Conservation (phyloP, 305 asterid genomes). For the Fraxinus ornus region DNA sequence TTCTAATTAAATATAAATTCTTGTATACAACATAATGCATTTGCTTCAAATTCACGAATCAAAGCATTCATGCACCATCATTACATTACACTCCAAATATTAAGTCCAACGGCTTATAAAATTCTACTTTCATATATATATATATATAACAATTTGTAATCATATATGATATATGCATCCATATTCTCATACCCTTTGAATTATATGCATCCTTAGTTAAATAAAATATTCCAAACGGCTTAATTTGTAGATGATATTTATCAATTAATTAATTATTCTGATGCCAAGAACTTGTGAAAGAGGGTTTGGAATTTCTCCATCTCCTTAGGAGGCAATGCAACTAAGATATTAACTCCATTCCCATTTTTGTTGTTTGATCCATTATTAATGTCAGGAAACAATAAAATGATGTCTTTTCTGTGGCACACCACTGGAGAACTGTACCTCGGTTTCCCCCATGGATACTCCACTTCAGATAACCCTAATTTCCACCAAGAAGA, state of each 20-base stretch:
- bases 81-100: background rate
- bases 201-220: background rate
- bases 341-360: slow-evolving; percentile 67
- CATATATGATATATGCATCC: background rate
- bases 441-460: slow-evolving; percentile 84
- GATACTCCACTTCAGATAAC: slow-evolving; percentile 63
- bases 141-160: background rate
- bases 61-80: background rate
- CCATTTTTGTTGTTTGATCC: slow-evolving; percentile 24
- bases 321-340: slow-evolving; percentile 65
- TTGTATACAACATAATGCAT: background rate
- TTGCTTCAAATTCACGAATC: background rate
- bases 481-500: slow-evolving; percentile 97
- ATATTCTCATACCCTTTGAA: background rate
- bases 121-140: background rate
- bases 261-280: slow-evolving; percentile 3
- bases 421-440: slow-evolving; percentile 79
- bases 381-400: slow-evolving; percentile 58
- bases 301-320: slow-evolving; percentile 56
- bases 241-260: background rate
- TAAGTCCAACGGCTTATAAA: background rate
- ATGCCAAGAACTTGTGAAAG: slow-evolving; percentile 37
- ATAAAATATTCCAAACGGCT: background rate
- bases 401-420: slow-evolving; percentile 65
- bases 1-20: background rate